Evolutionary conservation across 2,329 filamentous ascomycete species (phyloP).

Genomic region (Thielaviopsis ethacetica): DNA sequence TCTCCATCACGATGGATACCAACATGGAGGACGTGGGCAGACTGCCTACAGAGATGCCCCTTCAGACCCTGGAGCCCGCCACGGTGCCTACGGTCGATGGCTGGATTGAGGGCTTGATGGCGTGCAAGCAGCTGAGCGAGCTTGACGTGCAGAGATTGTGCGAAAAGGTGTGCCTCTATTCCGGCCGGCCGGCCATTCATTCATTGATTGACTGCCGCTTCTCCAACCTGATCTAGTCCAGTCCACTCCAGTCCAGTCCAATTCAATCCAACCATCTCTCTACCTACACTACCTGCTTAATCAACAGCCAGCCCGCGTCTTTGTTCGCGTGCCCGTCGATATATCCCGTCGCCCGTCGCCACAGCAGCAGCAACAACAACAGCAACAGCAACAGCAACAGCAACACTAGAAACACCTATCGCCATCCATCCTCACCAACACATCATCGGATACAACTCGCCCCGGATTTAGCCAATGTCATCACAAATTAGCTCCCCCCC

Average conservation of each 20-base stretch:
- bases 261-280: neutral
- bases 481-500: neutral
- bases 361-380: too few species aligned
- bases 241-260: neutral
- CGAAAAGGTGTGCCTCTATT: conserved; percentile 58
- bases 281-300: neutral
- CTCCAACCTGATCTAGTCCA: neutral
- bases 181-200: neutral
- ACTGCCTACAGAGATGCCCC: conserved; percentile 61
- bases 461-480: neutral
- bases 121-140: conserved; percentile 94
- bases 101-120: conserved; percentile 98
- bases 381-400: too few species aligned
- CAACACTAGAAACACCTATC: neutral
- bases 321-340: neutral
- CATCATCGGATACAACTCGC: neutral
- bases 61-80: conserved; percentile 55
- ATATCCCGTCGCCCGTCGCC: neutral
- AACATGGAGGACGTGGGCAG: conserved; percentile 98
- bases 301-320: neutral
- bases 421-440: neutral
- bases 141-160: conserved; percentile 89
- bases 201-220: neutral
- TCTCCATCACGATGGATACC: conserved; percentile 55
- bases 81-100: conserved; percentile 87